Evolutionary conservation across 192 early-diverging fungal genomes (phyloP).

Genomic region (Thoreauomyces humboldtii): DNA sequence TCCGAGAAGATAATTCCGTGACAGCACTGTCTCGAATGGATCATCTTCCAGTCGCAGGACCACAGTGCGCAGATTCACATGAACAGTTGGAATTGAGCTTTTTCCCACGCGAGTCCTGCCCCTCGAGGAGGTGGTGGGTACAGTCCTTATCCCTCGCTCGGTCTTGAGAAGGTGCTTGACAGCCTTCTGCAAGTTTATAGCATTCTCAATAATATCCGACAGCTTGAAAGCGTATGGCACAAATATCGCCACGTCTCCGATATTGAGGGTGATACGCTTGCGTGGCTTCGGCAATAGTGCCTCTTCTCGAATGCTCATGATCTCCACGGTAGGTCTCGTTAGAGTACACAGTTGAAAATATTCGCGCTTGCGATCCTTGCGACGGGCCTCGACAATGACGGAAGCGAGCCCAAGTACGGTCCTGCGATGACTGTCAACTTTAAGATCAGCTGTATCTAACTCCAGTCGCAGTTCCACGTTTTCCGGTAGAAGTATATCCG

Average conservation of each 20-base stretch:
- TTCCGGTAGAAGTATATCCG: slow-evolving; percentile 7
- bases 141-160: slow-evolving; percentile 23
- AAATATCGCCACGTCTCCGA: background rate
- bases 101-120: slow-evolving; percentile 2
- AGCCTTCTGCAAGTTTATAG: slow-evolving; percentile 41
- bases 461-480: slow-evolving; percentile 9
- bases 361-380: background rate
- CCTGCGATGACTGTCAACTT: background rate
- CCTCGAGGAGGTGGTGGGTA: slow-evolving; percentile 8
- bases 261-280: background rate
- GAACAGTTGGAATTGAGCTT: slow-evolving; percentile 19
- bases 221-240: slow-evolving; percentile 38
- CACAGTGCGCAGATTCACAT: slow-evolving; percentile 23
- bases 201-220: slow-evolving; percentile 38
- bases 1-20: slow-evolving; percentile 39
- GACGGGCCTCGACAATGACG: background rate
- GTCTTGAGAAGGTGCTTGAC: slow-evolving; percentile 33
- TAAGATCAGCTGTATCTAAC: background rate
- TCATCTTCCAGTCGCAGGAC: slow-evolving; percentile 36
- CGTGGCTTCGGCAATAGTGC: background rate
- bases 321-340: background rate
- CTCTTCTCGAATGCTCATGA: background rate
- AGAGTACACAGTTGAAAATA: background rate
- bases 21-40: slow-evolving; percentile 43
- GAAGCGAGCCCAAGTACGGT: background rate